phyloP scores from a whole-genome alignment of 2,329 filamentous ascomycete genomes.

The Colletotrichum truncatum region DNA sequence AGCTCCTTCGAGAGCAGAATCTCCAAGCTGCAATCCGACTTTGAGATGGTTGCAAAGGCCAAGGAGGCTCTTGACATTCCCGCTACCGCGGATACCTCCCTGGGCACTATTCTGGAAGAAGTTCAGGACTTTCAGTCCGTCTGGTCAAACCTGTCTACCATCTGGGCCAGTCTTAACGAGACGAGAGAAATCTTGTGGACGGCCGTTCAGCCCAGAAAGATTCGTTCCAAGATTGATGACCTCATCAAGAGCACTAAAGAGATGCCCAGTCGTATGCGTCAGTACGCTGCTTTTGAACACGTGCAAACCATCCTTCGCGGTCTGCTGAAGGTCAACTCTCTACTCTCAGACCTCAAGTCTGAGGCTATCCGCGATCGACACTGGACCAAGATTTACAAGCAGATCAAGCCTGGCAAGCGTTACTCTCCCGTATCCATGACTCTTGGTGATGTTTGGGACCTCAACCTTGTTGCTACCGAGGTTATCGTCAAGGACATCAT shows the following conservation, averaged over 20 bases:
- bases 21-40: slow-evolving; percentile 85
- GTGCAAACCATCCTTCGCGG: slow-evolving; percentile 91
- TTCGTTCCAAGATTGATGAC: slow-evolving; percentile 87
- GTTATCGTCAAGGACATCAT: slow-evolving; percentile 92
- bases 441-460: slow-evolving; percentile 98
- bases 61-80: slow-evolving; percentile 96
- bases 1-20: slow-evolving; percentile 86
- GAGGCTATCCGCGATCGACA: slow-evolving; percentile 96
- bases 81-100: slow-evolving; percentile 79
- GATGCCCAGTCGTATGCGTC: slow-evolving; percentile 98
- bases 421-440: slow-evolving; percentile 96
- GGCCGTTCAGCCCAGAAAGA: slow-evolving; percentile 92
- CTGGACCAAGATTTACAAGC: slow-evolving; percentile 98
- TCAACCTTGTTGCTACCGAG: slow-evolving; percentile 90
- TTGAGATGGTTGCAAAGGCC: slow-evolving; percentile 92
- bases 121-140: slow-evolving; percentile 99
- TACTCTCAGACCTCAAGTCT: slow-evolving; percentile 91
- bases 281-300: slow-evolving; percentile 99
- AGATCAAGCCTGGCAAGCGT: slow-evolving; percentile 88
- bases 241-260: slow-evolving; percentile 98
- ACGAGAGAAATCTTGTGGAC: slow-evolving; percentile 94
- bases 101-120: slow-evolving; percentile 89
- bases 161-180: slow-evolving; percentile 96
- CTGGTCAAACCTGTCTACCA: slow-evolving; percentile 93
- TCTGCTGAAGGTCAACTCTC: slow-evolving; percentile 87